phyloP scores from a whole-genome alignment of 2,329 filamentous ascomycete species.

The Colletotrichum ledebouriae region DNA sequence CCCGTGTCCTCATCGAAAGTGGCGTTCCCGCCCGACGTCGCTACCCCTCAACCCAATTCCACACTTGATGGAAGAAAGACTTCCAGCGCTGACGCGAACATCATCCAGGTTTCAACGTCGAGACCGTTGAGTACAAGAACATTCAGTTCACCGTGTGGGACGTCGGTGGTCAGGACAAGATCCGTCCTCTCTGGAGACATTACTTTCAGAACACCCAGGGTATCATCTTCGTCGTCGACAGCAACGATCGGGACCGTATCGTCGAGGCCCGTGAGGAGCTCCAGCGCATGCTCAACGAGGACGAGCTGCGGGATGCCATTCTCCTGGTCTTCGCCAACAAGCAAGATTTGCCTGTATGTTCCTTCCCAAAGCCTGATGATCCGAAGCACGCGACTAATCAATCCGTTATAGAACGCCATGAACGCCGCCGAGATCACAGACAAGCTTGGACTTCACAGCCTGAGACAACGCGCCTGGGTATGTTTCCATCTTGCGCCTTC shows the following conservation, averaged over 20 bases:
- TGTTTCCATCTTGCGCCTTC: slow-evolving; percentile 55
- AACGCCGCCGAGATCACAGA: slow-evolving; percentile 99
- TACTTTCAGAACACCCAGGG: slow-evolving; percentile 99
- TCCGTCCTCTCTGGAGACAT: slow-evolving; percentile 98
- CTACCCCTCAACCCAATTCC: slow-evolving; percentile 19
- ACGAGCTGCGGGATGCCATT: slow-evolving; percentile 97
- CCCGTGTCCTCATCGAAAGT: slow-evolving; percentile 8
- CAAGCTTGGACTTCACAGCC: slow-evolving; percentile 98
- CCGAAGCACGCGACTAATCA: slow-evolving; percentile 30
- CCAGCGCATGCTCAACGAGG: slow-evolving; percentile 98
- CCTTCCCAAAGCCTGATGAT: background rate
- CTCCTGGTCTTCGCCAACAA: slow-evolving; percentile 99
- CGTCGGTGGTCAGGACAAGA: slow-evolving; percentile 99
- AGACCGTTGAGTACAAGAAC: slow-evolving; percentile 99
- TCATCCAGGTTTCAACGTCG: slow-evolving; percentile 92
- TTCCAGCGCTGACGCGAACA: slow-evolving; percentile 45
- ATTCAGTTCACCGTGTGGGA: slow-evolving; percentile 99
- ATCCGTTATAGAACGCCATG: slow-evolving; percentile 86
- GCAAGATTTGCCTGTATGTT: slow-evolving; percentile 95
- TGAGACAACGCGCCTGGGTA: slow-evolving; percentile 99
- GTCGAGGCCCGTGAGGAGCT: slow-evolving; percentile 97
- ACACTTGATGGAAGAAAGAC: background rate
- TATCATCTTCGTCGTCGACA: slow-evolving; percentile 99
- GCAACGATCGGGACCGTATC: slow-evolving; percentile 98
- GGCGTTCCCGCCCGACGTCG: slow-evolving; percentile 9